Evolutionary conservation across 495 filamentous ascomycete species (phyloP), one percentile per base, ranked within the genome.

Genomic region (Hapsidospora chrysogenum): DNA sequence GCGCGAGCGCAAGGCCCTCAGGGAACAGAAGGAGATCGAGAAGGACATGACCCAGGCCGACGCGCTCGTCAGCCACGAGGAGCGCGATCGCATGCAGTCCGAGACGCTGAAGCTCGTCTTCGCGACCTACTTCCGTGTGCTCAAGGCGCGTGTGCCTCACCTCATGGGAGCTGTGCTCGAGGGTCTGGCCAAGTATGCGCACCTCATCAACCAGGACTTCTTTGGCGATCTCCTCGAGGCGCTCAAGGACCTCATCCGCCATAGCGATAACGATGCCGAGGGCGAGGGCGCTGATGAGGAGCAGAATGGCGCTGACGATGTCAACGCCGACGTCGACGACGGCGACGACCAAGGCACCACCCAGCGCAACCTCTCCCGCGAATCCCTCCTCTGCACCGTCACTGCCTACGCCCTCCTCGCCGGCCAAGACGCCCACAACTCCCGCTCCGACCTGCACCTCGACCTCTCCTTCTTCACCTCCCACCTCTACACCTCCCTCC

Each of bases 151-250:
- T 19, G 71, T 73, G 7, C 70, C 70, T 13, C 66, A 73, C 35
- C 70, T 97, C 9, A 95, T 95, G 84, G 89, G 87, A 5, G 84
- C 85, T 21, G 86, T 94, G 0, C 47, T 60, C 21, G 85, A 97
- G 53, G 89, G 89, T 32, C 61, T 97, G 18, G 86, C 86, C 32
- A 65, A 64, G 52, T 96, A 93, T 53, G 76, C 85, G 13, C 89
- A 93, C 50, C 63, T 97, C 13, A 95, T 97, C 63, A 97, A 97
- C 59, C 80, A 95, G 48, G 78, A 96, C 49, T 94, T 96, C 63
- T 97, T 97, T 52, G 89, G 89, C 15, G 89, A 95, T 52, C 61
- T 97, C 23, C 73, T 97, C 14, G 92, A 95, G 48, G 85, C 83
- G 6, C 62, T 97, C 18, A 89, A 89, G 51, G 92, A 95, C 37